These are phyloP conservation scores for Colletotrichum liriopes DNA, from an alignment of 2,329 filamentous ascomycete species.

Conservation along the genomic window DNA sequence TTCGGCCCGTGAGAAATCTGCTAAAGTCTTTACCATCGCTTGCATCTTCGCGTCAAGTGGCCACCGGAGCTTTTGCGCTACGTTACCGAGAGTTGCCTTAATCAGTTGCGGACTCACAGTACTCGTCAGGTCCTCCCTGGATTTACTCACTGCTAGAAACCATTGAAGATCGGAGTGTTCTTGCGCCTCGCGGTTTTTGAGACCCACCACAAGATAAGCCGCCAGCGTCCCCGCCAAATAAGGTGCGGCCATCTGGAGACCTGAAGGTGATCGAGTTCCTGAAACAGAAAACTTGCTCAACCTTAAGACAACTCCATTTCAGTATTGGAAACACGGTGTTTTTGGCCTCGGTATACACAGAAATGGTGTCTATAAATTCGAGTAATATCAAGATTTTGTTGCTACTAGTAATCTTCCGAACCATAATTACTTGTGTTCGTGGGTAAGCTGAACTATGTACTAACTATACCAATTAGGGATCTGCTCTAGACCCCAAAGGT, in stretches of 20 bases:
- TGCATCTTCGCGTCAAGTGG: not conserved
- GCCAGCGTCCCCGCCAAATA: not conserved
- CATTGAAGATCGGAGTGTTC: too few species aligned
- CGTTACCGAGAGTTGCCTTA: not conserved
- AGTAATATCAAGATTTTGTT: too few species aligned
- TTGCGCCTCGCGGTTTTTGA: not conserved
- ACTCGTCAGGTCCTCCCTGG: too few species aligned
- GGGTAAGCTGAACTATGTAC: not conserved
- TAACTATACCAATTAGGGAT: not conserved
- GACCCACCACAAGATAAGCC: not conserved
- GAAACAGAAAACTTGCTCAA: slow-evolving; percentile 16
- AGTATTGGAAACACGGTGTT: too few species aligned
- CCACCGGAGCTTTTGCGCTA: not conserved
- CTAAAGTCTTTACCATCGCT: not conserved
- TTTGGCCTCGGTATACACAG: not conserved
- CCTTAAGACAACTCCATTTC: slow-evolving; percentile 1
- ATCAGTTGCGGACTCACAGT: not conserved
- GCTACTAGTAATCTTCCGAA: not conserved
- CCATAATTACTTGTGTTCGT: not conserved
- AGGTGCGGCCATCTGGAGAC: slow-evolving; percentile 4
- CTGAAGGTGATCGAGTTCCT: slow-evolving; percentile 2
- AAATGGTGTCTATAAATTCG: too few species aligned
- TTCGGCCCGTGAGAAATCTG: not conserved
- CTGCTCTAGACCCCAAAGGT: not conserved
- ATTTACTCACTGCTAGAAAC: too few species aligned